Conservation (phyloP, 768 basidiomycete genomes). For the Neoboletus brunneissimus region DNA sequence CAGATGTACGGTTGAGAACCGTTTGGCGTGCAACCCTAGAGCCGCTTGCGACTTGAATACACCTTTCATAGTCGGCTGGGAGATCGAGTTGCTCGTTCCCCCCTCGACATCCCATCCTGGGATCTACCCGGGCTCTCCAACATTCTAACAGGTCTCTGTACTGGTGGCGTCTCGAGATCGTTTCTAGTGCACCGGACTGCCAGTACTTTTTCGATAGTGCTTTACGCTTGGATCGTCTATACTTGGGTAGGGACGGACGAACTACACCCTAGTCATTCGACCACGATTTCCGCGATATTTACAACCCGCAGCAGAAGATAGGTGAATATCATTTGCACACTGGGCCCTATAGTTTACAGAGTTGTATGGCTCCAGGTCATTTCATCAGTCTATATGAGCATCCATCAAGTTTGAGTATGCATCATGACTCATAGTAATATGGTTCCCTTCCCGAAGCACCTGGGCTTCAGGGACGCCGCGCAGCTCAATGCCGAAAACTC, state of each 20-base stretch:
- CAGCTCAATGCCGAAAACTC: not conserved
- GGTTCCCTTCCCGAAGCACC: not conserved
- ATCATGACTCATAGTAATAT: not conserved
- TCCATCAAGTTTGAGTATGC: too few relatives aligned
- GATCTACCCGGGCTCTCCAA: not conserved
- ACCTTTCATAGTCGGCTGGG: not conserved
- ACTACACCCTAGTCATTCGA: not conserved
- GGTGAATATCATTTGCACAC: not conserved
- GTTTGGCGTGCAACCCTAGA: not conserved
- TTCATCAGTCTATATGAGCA: too few relatives aligned
- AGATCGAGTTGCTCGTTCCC: not conserved
- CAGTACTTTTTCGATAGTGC: not conserved
- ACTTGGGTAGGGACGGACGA: not conserved
- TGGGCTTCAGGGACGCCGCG: too few relatives aligned
- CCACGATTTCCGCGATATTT: not conserved
- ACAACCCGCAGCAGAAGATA: not conserved
- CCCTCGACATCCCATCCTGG: not conserved
- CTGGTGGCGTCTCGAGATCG: not conserved
- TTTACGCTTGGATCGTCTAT: not conserved
- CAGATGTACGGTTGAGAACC: not conserved
- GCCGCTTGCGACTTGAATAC: not conserved
- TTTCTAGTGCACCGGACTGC: not conserved
- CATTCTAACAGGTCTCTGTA: not conserved
- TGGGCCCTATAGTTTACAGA: not conserved
- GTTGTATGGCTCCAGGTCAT: not conserved